Base-by-base conservation (phyloP, 73 alveolate species). In the Tetrahymena malaccensis region DNA sequence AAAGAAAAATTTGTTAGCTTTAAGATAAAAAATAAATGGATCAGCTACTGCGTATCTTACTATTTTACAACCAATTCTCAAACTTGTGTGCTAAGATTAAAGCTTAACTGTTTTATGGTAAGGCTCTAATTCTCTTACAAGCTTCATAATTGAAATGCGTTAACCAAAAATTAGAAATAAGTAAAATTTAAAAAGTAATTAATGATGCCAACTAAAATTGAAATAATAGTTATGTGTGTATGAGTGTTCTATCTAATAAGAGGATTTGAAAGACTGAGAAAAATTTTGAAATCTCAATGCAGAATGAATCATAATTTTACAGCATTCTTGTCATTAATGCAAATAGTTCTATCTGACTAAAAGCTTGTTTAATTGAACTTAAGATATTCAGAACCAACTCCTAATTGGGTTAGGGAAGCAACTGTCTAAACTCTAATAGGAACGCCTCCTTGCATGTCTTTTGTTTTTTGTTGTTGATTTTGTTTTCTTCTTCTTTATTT, bases 1-100 rank as follows among this genome's bases (percentile, higher is more conserved):
- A 70, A 70, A 70, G 89, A 70, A 70, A 96, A 85, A 96, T 97
- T 35, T 96, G 93, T 93, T 97, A 97, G 97, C 96, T 56, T 95
- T n/a, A 38, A 12, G 34, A 15, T n/a, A 55, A 34, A 93, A n/a
- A 43, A 93, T 84, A 40, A 35, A 33, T 84, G 95, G 94, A 83
- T 96, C 89, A 57, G 43, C 93, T 27, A 55, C 34, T 70, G 89
- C 89, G 89, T 70, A 70, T 70, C 89, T 70, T 70, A n/a, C 40
- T 19, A 70, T 70, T 70, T 57, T 70, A 70, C 37, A 31, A 11
- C 3, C 25, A n/a, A 70, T 25, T 11, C 89, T 70, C 12, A 25
- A 21, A 50, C 10, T 50, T 50, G 1, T 50, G 83, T 27, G 22
- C 27, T 19, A 50, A 50, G 83, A 9, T 19, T 8, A 50, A 50